A percentile compares a stretch with the other conserved stretches of the same genome.
phyloP scores from a whole-genome alignment of 2,329 filamentous ascomycete species.

The Pochonia chlamydosporia region DNA sequence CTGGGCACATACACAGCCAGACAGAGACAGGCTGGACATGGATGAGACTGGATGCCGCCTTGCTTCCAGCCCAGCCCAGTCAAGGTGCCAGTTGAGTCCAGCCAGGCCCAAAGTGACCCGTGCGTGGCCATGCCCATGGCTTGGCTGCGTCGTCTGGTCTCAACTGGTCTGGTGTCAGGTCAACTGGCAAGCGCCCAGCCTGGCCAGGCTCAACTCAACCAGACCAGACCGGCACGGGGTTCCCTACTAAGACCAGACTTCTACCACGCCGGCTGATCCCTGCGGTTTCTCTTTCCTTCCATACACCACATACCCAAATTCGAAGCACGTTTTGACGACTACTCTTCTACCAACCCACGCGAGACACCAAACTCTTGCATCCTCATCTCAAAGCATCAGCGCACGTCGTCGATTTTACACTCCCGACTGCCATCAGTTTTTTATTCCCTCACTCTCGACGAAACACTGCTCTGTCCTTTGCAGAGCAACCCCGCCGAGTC shows the following conservation, averaged over 20 bases:
- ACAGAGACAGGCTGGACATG: too few relatives aligned
- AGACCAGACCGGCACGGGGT: not conserved
- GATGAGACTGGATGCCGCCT: too few relatives aligned
- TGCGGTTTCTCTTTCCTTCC: constrained; percentile 9
- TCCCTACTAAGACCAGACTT: not conserved
- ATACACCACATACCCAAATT: constrained; percentile 7
- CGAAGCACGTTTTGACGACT: not conserved
- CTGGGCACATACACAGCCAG: too few relatives aligned
- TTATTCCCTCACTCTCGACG: constrained; percentile 5
- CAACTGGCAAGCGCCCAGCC: too few relatives aligned
- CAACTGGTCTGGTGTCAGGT: too few relatives aligned
- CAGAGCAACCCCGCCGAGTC: constrained; percentile 4
- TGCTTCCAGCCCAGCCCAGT: too few relatives aligned
- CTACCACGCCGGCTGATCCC: constrained; percentile 3
- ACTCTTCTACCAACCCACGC: constrained; percentile 4
- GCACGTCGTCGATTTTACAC: constrained; percentile 3
- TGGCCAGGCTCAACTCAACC: too few relatives aligned
- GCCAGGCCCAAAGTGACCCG: too few relatives aligned
- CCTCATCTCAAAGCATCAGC: not conserved
- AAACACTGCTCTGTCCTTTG: constrained; percentile 13
- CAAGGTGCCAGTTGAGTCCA: too few relatives aligned
- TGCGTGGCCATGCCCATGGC: too few relatives aligned
- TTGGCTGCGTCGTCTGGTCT: too few relatives aligned
- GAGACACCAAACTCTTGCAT: not conserved
- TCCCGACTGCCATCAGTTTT: constrained; percentile 1